Evolutionary conservation across 1,284 basidiomycete species (phyloP).

Genomic region (Cryptococcus wingfieldii): DNA sequence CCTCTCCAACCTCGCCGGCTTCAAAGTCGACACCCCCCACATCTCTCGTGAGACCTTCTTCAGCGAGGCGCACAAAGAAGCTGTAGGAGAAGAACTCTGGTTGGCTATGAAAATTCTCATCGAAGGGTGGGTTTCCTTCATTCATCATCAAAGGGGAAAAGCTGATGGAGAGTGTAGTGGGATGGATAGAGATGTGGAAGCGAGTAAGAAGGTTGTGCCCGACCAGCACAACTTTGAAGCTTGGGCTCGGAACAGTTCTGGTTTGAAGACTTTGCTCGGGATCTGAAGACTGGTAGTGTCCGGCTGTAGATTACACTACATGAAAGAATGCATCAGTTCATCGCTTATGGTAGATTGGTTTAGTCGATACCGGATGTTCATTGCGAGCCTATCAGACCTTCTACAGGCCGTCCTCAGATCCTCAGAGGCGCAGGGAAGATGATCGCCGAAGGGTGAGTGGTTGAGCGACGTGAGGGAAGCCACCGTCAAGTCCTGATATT

Average conservation of each 20-base stretch:
- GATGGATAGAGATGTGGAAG: conserved; percentile 4
- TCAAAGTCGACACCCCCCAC: conserved; percentile 26
- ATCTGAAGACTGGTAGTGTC: not conserved
- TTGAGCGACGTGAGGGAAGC: no score
- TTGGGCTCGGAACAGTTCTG: conserved; percentile 21
- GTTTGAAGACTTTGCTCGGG: conserved; percentile 6
- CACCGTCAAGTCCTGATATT: no score
- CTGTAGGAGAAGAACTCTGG: conserved; percentile 16
- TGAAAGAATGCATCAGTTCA: no score
- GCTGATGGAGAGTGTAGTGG: conserved; percentile 1
- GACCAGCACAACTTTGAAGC: conserved; percentile 19
- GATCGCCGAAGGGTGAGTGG: no score
- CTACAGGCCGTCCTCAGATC: no score
- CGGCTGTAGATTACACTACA: no score
- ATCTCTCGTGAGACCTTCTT: conserved; percentile 26
- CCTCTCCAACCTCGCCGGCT: conserved; percentile 20
- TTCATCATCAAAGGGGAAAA: not conserved
- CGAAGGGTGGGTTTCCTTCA: conserved; percentile 12
- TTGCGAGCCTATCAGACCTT: no score
- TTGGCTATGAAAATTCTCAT: conserved; percentile 13
- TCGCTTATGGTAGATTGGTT: no score
- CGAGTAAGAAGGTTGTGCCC: conserved; percentile 15
- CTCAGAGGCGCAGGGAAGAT: no score
- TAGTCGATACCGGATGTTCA: no score
- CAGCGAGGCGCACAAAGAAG: conserved; percentile 12